phyloP scores from a whole-genome alignment of 2,329 filamentous ascomycete species.

The Neobulgaria alba region DNA sequence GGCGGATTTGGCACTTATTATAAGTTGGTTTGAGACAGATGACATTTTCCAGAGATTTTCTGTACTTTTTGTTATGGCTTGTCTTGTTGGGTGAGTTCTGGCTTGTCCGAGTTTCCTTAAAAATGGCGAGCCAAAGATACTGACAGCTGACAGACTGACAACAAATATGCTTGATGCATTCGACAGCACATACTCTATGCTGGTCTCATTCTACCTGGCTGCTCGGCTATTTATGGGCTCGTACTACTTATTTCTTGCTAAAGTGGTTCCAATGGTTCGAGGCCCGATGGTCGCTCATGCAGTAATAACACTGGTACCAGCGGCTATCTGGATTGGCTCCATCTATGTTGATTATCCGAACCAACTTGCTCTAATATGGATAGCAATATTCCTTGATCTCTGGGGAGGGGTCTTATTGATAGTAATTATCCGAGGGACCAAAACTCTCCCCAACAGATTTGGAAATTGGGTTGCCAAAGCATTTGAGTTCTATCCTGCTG shows the following conservation, averaged over 20 bases:
- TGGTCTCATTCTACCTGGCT: slow-evolving; percentile 53
- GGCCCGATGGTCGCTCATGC: slow-evolving; percentile 44
- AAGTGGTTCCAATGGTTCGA: slow-evolving; percentile 48
- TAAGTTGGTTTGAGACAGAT: slow-evolving; percentile 53
- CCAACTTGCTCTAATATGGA: slow-evolving; percentile 47
- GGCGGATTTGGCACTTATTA: slow-evolving; percentile 47
- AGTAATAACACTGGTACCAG: slow-evolving; percentile 37
- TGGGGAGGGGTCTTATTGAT: slow-evolving; percentile 38
- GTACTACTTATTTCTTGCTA: slow-evolving; percentile 39
- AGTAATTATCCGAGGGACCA: slow-evolving; percentile 30
- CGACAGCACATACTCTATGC: slow-evolving; percentile 45
- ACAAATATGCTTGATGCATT: slow-evolving; percentile 54
- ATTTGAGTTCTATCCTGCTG: slow-evolving; percentile 52
- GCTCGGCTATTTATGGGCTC: slow-evolving; percentile 44
- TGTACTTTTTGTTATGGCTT: slow-evolving; percentile 53
- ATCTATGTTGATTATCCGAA: slow-evolving; percentile 46
- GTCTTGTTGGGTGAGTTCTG: slow-evolving; percentile 42
- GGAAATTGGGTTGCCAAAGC: slow-evolving; percentile 23
- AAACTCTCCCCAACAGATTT: slow-evolving; percentile 18
- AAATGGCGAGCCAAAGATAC: neutral
- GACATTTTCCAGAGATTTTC: slow-evolving; percentile 50
- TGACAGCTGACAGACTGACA: slow-evolving; percentile 37
- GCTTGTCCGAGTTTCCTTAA: neutral
- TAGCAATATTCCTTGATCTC: slow-evolving; percentile 46
- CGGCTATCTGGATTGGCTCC: slow-evolving; percentile 50